phyloP scores from a whole-genome alignment of 73 alveolate genomes.

The Halteria grandinella region DNA sequence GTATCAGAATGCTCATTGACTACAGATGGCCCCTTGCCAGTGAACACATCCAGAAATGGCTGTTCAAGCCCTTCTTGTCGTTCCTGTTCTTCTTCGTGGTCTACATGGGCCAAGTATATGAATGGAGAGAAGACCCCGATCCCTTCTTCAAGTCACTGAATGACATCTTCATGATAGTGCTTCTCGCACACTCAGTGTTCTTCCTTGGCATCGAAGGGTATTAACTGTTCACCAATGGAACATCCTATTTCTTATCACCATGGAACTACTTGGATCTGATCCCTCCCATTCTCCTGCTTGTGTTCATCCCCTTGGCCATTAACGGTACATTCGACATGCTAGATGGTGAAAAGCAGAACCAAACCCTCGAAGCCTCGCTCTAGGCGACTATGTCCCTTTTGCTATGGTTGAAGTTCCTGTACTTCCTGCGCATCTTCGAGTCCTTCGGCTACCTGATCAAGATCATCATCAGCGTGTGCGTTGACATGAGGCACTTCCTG shows the following conservation, averaged over 20 bases:
- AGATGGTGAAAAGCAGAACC: not conserved
- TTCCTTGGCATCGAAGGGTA: not conserved
- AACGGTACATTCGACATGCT: conserved; percentile 2
- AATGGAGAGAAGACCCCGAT: conserved; percentile 17
- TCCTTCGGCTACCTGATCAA: conserved; percentile 42
- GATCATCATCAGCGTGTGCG: conserved; percentile 4
- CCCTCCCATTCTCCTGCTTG: conserved; percentile 40
- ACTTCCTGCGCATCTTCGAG: conserved; percentile 50
- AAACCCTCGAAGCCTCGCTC: conserved; percentile 10
- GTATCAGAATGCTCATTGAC: conserved; percentile 5
- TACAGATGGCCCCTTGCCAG: conserved; percentile 37
- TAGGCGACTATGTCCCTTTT: conserved; percentile 20
- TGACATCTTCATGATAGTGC: not conserved
- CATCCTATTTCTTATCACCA: conserved; percentile 10
- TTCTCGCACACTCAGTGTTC: not conserved
- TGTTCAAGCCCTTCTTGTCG: conserved; percentile 29
- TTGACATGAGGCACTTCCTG: conserved; percentile 47
- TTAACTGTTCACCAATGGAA: conserved; percentile 3
- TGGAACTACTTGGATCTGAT: conserved; percentile 53
- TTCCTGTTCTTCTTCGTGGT: conserved; percentile 15
- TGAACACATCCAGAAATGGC: conserved; percentile 14
- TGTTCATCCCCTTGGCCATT: not conserved
- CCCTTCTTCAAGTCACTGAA: not conserved
- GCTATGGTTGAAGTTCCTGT: conserved; percentile 48
- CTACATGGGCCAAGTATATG: not conserved